Evolutionary conservation across 768 basidiomycete species (phyloP), one percentile per base, ranked within the genome.

Genomic region (Mycena metata): DNA sequence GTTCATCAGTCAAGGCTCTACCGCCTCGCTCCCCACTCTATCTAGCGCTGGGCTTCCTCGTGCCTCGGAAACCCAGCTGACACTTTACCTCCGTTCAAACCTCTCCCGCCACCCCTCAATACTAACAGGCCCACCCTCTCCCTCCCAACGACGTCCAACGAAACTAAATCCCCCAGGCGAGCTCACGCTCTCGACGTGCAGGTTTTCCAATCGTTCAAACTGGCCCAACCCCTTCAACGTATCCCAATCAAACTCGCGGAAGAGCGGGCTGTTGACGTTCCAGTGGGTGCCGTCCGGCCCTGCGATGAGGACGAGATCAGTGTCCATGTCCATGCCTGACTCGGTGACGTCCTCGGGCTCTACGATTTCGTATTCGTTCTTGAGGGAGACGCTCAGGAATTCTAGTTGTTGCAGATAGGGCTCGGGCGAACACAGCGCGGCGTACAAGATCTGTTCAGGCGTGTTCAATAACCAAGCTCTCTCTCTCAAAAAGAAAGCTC

Each of bases 331-430:
- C 13, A 21, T n/a, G 11, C 43, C 16, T n/a, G n/a, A n/a, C n/a
- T n/a, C n/a, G 21, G 10, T 41, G 12, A 12, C 23, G 39, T 57
- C 56, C 15, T 26, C 36, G 13, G 16, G n/a, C 19, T 59, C 57
- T 1, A 60, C 30, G 30, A 35, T 10, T 33, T 47, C 45, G n/a
- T 47, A 49, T 33, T 60, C 58, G 58, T 60, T 49, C 5, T 59
- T 43, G 4, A 60, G 19, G 46, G 45, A 36, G n/a, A 60, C 36
- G n/a, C n/a, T 60, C 21, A 60, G 59, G 24, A 60, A 39, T 47
- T 60, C 43, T 45, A 60, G 26, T 6, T 2, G 30, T 30, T 60
- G 58, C n/a, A 60, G 30, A 30, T 33, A 13, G 7, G 42, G 30
- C 12, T 16, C 59, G 6, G 59, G 46, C 3, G 11, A 8, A 30